Conservation (phyloP, 73 alveolate species). For the Durusdinium trenchii region DNA sequence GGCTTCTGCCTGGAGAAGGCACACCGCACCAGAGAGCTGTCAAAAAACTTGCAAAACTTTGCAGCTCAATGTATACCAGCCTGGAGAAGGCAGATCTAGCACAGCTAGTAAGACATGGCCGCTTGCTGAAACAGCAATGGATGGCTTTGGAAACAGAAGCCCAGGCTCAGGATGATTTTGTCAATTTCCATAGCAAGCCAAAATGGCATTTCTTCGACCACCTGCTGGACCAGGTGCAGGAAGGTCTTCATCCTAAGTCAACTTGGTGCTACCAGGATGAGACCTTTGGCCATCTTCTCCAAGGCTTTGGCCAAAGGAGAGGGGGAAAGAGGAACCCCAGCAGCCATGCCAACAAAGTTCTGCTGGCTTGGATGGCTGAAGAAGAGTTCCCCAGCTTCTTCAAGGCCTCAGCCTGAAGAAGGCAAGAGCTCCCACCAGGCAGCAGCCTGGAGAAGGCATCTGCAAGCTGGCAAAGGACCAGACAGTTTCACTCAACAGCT, state of each 20-base stretch:
- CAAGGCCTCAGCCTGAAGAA: not conserved
- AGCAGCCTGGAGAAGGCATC: constrained; percentile 53
- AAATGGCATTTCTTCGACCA: constrained; percentile 23
- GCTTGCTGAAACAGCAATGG: not conserved
- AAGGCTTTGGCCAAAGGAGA: not conserved
- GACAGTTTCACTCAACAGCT: too few relatives aligned
- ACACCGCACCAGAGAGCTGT: not conserved
- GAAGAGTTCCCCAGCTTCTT: not conserved
- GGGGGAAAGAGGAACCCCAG: not conserved
- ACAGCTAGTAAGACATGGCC: not conserved
- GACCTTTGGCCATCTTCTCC: not conserved
- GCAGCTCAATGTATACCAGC: not conserved
- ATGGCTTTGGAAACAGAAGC: constrained; percentile 25
- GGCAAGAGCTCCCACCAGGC: too few relatives aligned
- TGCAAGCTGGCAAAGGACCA: too few relatives aligned
- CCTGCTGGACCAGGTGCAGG: constrained; percentile 3
- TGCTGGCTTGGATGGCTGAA: not conserved
- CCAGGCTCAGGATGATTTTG: not conserved
- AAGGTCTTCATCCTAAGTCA: constrained; percentile 34
- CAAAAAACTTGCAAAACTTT: constrained; percentile 19
- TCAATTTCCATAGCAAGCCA: constrained; percentile 30
- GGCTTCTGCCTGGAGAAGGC: not conserved
- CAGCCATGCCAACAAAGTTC: not conserved
- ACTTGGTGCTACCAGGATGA: constrained; percentile 47
- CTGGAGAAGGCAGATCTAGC: not conserved